Percentiles rank a stretch among this genome's conserved stretches.
These are phyloP conservation scores for Xeromyces bisporus DNA, from an alignment of 495 filamentous ascomycete species.

Conservation along the genomic window DNA sequence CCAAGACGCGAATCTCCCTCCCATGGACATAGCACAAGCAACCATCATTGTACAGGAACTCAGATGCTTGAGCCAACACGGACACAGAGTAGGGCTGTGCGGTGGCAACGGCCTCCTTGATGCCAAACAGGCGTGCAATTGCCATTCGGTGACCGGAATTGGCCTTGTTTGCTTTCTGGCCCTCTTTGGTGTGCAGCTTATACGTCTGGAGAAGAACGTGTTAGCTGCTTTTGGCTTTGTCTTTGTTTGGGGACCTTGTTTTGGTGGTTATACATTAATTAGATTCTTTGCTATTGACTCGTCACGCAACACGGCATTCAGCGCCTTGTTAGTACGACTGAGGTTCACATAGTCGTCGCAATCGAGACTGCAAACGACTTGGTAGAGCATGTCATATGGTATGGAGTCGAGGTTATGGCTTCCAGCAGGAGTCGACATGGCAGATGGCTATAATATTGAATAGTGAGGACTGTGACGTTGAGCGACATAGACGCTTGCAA, in stretches of 20 bases:
- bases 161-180: conserved; percentile 26
- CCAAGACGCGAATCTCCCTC: conserved; percentile 43
- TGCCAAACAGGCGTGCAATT: conserved; percentile 40
- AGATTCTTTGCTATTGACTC: conserved; percentile 43
- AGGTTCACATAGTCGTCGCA: conserved; percentile 26
- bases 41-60: conserved; percentile 47
- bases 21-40: conserved; percentile 42
- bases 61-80: conserved; percentile 40
- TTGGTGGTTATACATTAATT: conserved; percentile 35
- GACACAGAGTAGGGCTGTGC: conserved; percentile 45
- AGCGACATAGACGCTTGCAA: too few species aligned
- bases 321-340: conserved; percentile 32
- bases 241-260: not conserved
- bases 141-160: conserved; percentile 36
- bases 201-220: conserved; percentile 25
- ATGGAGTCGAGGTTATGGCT: conserved; percentile 22
- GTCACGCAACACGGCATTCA: conserved; percentile 38
- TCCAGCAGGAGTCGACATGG: conserved; percentile 6
- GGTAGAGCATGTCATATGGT: conserved; percentile 48
- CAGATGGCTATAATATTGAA: too few species aligned
- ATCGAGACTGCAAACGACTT: conserved; percentile 32
- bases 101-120: conserved; percentile 42
- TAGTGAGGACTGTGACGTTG: too few species aligned
- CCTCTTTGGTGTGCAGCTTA: conserved; percentile 40
- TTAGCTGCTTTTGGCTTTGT: not conserved